phyloP scores from a whole-genome alignment of 2,329 filamentous ascomycete genomes.

The Trichoderma lentiforme region DNA sequence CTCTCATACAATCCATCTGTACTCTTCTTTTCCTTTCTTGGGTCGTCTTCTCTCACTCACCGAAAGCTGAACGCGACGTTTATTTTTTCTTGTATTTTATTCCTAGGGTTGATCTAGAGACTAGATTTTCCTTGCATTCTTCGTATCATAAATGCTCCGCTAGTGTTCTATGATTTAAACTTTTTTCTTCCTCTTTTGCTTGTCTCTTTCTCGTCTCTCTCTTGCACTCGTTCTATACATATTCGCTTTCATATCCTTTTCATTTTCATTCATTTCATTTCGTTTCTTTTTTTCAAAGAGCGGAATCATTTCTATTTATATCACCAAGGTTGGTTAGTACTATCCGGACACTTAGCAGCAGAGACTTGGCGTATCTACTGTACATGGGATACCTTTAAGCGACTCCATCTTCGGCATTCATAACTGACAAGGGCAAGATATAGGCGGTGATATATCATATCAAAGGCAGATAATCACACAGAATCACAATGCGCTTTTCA shows the following conservation, averaged over 20 bases:
- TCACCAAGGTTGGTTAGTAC: not conserved
- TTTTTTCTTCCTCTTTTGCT: not conserved
- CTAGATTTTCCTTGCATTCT: not conserved
- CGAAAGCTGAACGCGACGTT: not conserved
- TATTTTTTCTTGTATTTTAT: not conserved
- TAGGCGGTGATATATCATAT: not conserved
- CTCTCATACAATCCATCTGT: not conserved
- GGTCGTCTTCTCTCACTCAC: not conserved
- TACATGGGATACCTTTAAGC: not conserved
- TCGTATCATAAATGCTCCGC: not conserved
- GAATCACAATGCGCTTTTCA: slow-evolving; percentile 23
- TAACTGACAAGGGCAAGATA: not conserved
- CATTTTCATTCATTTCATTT: not conserved
- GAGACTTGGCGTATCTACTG: not conserved
- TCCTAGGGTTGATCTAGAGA: not conserved
- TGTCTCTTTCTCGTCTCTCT: slow-evolving; percentile 2
- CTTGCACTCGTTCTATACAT: not conserved
- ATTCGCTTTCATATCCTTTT: not conserved
- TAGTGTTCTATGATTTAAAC: not conserved
- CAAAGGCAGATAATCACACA: not conserved
- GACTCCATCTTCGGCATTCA: not conserved
- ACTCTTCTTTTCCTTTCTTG: not conserved
- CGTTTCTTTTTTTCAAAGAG: not conserved
- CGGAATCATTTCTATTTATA: not conserved
- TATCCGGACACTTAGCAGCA: not conserved